Evolutionary conservation across 345 rosid genomes (phyloP).

Genomic region (Gossypium stocksii): DNA sequence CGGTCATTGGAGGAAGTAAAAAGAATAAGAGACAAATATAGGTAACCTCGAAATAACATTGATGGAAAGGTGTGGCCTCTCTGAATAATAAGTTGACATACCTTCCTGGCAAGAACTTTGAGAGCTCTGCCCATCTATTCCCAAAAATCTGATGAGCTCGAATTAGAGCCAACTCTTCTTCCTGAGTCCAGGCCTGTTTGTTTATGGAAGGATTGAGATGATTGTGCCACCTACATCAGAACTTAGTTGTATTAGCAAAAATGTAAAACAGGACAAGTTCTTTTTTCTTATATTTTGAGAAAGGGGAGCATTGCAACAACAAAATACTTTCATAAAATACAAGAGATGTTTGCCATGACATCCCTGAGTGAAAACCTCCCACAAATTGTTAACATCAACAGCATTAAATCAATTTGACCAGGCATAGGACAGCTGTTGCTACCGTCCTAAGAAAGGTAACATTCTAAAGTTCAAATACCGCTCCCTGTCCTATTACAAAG

Average conservation of each 20-base stretch:
- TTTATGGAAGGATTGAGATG: conserved; percentile 95
- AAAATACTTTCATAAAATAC: not conserved
- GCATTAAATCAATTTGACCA: not conserved
- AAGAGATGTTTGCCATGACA: not conserved
- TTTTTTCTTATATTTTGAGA: not conserved
- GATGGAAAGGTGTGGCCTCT: conserved; percentile 5
- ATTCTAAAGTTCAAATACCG: not conserved
- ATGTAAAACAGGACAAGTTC: not conserved
- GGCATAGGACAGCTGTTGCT: not conserved
- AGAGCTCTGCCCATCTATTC: conserved; percentile 97
- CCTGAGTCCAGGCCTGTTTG: conserved; percentile 99
- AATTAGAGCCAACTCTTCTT: conserved; percentile 92
- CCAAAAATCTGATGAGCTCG: conserved; percentile 97
- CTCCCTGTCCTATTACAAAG: not conserved
- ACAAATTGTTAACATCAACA: not conserved
- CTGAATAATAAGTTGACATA: conserved; percentile 28
- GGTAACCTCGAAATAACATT: conserved; percentile 1
- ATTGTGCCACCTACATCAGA: conserved; percentile 86
- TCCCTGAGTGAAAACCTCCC: not conserved
- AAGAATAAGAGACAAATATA: not conserved
- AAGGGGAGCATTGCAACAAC: not conserved
- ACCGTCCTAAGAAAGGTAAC: not conserved
- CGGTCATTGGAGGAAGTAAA: not conserved
- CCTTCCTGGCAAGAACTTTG: conserved; percentile 99
- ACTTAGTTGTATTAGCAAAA: conserved; percentile 7